phyloP scores from a whole-genome alignment of 371 early-diverging fungal genomes.

The Actinomucor elegans region DNA sequence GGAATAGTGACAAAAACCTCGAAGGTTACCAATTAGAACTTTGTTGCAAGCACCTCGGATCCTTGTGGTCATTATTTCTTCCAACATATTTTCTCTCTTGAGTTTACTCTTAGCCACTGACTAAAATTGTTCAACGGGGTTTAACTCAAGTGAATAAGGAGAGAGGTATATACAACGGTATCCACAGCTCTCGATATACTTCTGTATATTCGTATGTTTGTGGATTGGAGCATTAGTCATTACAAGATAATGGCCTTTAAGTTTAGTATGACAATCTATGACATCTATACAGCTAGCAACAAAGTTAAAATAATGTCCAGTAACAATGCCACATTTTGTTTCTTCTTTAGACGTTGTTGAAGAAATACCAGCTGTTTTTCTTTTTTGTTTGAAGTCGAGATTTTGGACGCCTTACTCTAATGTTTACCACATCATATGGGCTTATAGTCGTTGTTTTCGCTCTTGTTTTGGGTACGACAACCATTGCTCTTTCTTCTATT shows the following conservation, averaged over 20 bases:
- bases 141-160: slow-evolving; percentile 10
- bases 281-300: slow-evolving; percentile 3
- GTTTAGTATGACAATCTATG: slow-evolving; percentile 2
- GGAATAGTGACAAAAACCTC: slow-evolving; percentile 10
- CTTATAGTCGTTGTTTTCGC: slow-evolving; percentile 4
- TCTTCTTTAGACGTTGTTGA: too few relatives aligned
- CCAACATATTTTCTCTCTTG: slow-evolving; percentile 5
- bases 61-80: slow-evolving; percentile 6
- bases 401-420: neutral
- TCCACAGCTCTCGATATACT: slow-evolving; percentile 8
- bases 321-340: neutral
- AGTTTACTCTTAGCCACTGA: slow-evolving; percentile 10
- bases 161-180: slow-evolving; percentile 14
- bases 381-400: neutral
- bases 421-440: neutral
- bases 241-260: too few relatives aligned
- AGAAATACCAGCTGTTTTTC: slow-evolving; percentile 2
- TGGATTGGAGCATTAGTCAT: too few relatives aligned
- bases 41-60: slow-evolving; percentile 6
- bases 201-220: slow-evolving; percentile 5
- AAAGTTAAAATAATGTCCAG: slow-evolving; percentile 11
- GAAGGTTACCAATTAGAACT: neutral
- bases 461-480: slow-evolving; percentile 5
- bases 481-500: slow-evolving; percentile 2
- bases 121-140: slow-evolving; percentile 22